Evolutionary conservation across 1,284 basidiomycete genomes (phyloP).

Genomic region (Cronartium ribicola): DNA sequence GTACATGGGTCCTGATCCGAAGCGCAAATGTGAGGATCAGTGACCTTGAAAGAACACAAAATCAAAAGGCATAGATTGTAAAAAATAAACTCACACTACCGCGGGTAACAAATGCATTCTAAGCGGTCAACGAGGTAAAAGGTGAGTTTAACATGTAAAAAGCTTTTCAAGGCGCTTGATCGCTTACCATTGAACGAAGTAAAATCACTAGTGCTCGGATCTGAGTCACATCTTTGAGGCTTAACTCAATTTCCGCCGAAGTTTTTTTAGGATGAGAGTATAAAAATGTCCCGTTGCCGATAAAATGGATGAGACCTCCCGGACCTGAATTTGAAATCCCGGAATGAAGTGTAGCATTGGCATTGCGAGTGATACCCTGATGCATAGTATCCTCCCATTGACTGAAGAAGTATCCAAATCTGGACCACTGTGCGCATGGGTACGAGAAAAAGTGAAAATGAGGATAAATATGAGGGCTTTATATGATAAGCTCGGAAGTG

Average conservation of each 20-base stretch:
- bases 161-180: neutral
- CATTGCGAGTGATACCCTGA: neutral
- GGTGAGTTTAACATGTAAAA: neutral
- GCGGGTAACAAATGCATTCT: slow-evolving; percentile 38
- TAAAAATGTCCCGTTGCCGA: slow-evolving; percentile 20
- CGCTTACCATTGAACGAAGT: slow-evolving; percentile 36
- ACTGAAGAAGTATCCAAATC: slow-evolving; percentile 30
- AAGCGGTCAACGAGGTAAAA: neutral
- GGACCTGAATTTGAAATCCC: slow-evolving; percentile 19
- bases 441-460: too few relatives aligned
- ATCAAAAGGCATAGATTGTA: neutral
- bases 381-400: slow-evolving; percentile 26
- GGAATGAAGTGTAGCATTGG: slow-evolving; percentile 2
- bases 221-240: slow-evolving; percentile 27
- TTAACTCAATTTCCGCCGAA: slow-evolving; percentile 12
- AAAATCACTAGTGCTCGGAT: slow-evolving; percentile 31
- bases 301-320: neutral
- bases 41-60: neutral
- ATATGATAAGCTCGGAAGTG: neutral
- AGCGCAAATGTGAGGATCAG: neutral
- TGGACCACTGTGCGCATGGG: slow-evolving; percentile 16
- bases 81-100: slow-evolving; percentile 21
- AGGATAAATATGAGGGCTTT: neutral
- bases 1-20: slow-evolving; percentile 21
- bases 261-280: slow-evolving; percentile 11